Evolutionary conservation across 306 rosid genomes (phyloP).

Genomic region (Cotoneaster glaucophyllus): DNA sequence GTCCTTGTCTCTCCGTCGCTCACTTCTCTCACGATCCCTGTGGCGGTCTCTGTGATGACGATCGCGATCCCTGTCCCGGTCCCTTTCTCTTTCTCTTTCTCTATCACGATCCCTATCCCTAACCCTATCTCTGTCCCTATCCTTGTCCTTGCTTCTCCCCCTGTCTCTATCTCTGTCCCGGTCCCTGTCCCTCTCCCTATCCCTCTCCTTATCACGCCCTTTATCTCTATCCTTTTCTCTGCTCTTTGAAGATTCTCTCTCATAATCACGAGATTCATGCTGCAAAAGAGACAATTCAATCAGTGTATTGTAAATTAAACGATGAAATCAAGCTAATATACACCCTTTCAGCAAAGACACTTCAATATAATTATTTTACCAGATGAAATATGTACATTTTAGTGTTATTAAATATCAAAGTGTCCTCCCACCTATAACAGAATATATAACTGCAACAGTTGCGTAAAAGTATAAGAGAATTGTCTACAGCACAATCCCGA

Average conservation of each 20-base stretch:
- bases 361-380: not conserved
- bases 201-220: slow-evolving; percentile 51
- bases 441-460: no score
- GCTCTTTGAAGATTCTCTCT: slow-evolving; percentile 80
- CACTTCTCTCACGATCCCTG: slow-evolving; percentile 75
- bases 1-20: slow-evolving; percentile 70
- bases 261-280: slow-evolving; percentile 77
- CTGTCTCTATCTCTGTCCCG: slow-evolving; percentile 32
- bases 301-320: not conserved
- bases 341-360: not conserved
- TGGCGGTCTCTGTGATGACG: slow-evolving; percentile 41
- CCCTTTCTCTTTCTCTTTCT: slow-evolving; percentile 31
- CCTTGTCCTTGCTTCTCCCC: slow-evolving; percentile 34
- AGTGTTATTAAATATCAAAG: not conserved
- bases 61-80: slow-evolving; percentile 56
- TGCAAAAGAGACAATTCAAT: slow-evolving; percentile 22
- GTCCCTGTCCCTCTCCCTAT: slow-evolving; percentile 16
- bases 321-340: not conserved
- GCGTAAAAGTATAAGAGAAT: no score
- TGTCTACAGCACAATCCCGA: no score
- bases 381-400: not conserved
- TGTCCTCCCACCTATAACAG: no score
- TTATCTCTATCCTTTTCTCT: slow-evolving; percentile 83
- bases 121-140: slow-evolving; percentile 47
- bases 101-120: slow-evolving; percentile 37